A percentile compares a stretch with the other conserved stretches of the same genome.
phyloP scores from a whole-genome alignment of 169 alveolate genomes.

The Plasmodium billcollinsi region DNA sequence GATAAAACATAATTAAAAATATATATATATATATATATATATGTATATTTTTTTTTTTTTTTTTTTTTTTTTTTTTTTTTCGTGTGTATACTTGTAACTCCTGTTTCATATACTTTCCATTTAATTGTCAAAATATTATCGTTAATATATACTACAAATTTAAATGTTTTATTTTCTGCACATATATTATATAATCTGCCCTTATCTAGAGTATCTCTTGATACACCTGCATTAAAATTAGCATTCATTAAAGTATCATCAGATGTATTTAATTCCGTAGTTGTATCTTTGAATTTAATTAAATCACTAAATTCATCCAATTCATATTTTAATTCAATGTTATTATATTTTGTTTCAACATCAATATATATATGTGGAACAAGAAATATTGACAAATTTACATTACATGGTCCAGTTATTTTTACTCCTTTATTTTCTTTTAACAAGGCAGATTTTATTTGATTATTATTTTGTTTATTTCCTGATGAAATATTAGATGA shows the following conservation, averaged over 20 bases:
- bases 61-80: not conserved
- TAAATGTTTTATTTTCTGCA: not conserved
- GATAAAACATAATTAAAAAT: no score
- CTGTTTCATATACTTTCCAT: not conserved
- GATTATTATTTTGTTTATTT: not conserved
- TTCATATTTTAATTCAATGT: not conserved
- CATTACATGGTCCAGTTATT: slow-evolving; percentile 44
- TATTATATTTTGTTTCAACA: not conserved
- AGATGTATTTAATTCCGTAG: no score
- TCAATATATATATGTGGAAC: slow-evolving; percentile 35
- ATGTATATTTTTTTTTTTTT: not conserved
- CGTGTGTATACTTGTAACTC: not conserved
- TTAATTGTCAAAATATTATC: slow-evolving; percentile 5
- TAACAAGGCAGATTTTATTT: slow-evolving; percentile 35
- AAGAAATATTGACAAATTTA: slow-evolving; percentile 16
- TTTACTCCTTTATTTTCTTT: slow-evolving; percentile 39
- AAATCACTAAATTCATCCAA: not conserved
- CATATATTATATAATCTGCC: slow-evolving; percentile 3
- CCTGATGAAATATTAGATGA: no score
- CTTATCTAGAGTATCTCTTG: no score
- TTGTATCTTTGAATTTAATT: not conserved
- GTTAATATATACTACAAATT: not conserved
- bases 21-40: no score
- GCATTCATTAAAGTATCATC: no score
- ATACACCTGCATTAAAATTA: no score